phyloP scores from a whole-genome alignment of 805 yeast species.

The Limtongia smithiae region DNA sequence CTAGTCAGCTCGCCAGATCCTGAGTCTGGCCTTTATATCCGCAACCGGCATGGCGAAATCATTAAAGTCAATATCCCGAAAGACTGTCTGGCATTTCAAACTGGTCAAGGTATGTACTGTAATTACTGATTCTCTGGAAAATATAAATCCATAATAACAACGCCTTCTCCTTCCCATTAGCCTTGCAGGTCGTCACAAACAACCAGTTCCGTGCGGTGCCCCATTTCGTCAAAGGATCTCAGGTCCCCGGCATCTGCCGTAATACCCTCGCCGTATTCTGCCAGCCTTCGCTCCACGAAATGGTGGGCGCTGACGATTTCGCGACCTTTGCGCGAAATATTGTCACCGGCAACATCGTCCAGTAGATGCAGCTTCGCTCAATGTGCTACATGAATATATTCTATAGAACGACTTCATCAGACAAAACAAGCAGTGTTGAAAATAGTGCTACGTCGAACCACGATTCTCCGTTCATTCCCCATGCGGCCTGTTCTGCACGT shows the following conservation, averaged over 20 bases:
- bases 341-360: constrained; percentile 29
- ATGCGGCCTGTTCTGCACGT: not conserved
- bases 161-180: no score
- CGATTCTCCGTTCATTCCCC: not conserved
- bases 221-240: constrained; percentile 51
- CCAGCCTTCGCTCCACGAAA: constrained; percentile 54
- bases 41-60: constrained; percentile 43
- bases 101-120: constrained; percentile 43
- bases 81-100: constrained; percentile 58
- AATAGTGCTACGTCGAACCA: constrained; percentile 4
- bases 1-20: constrained; percentile 44
- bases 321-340: constrained; percentile 49
- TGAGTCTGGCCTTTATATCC: constrained; percentile 50
- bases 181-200: constrained; percentile 50
- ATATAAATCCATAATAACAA: no score
- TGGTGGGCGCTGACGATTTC: constrained; percentile 46
- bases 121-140: no score
- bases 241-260: constrained; percentile 41
- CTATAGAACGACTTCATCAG: no score
- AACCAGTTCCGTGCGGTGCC: constrained; percentile 55
- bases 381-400: no score
- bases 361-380: not conserved
- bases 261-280: constrained; percentile 61
- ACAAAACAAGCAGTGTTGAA: no score
- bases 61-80: constrained; percentile 53